Conservation (phyloP, 306 rosid species). For the Alnus glutinosa region DNA sequence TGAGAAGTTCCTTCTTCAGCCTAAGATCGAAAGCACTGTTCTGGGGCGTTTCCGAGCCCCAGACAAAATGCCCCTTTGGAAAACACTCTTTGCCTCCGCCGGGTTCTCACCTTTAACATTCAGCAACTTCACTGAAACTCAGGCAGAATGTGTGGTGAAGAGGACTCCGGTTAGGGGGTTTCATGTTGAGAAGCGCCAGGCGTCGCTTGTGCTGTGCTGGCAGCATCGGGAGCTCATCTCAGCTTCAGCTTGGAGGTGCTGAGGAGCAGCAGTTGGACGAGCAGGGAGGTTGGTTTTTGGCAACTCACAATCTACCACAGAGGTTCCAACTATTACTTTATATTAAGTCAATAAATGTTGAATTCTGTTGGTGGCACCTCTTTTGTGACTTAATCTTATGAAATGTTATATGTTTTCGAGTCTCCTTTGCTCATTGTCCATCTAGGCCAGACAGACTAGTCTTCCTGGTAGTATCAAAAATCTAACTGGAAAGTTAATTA, state of each 20-base stretch:
- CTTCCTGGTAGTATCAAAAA: slow-evolving; percentile 24
- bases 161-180: slow-evolving; percentile 73
- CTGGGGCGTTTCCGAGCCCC: slow-evolving; percentile 43
- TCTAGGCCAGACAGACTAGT: slow-evolving; percentile 46
- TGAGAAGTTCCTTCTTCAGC: slow-evolving; percentile 73
- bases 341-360: slow-evolving; percentile 42
- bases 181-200: slow-evolving; percentile 71
- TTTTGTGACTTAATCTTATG: slow-evolving; percentile 36
- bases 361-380: slow-evolving; percentile 43
- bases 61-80: slow-evolving; percentile 61
- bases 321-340: slow-evolving; percentile 38
- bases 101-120: slow-evolving; percentile 75
- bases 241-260: slow-evolving; percentile 85
- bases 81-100: slow-evolving; percentile 49
- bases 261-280: slow-evolving; percentile 25
- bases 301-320: slow-evolving; percentile 36
- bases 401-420: slow-evolving; percentile 34
- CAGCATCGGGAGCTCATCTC: slow-evolving; percentile 75
- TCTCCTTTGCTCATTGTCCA: slow-evolving; percentile 61
- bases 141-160: slow-evolving; percentile 85
- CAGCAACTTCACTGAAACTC: slow-evolving; percentile 83
- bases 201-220: slow-evolving; percentile 79
- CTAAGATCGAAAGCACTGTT: slow-evolving; percentile 66
- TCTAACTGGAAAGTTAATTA: slow-evolving; percentile 33
- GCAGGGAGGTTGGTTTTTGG: slow-evolving; percentile 41